A percentile compares a stretch with the other conserved stretches of the same genome.
Evolutionary conservation across 164 flowering plant genomes (phyloP).

Genomic region (Magnolia officinalis): DNA sequence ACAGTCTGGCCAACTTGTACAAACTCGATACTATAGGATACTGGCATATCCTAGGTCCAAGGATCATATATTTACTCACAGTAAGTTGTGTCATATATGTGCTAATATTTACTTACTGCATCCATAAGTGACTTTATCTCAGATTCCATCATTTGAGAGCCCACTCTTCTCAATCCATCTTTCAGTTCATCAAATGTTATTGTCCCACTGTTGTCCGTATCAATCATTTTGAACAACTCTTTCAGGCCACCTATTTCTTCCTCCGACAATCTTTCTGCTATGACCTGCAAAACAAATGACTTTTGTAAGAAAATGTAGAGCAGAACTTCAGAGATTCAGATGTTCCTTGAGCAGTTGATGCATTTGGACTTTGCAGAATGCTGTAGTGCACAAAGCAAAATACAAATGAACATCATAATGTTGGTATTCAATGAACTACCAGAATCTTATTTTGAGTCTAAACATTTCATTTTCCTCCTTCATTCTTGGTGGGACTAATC

Average conservation of each 20-base stretch:
- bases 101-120: slow-evolving; percentile 45
- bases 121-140: slow-evolving; percentile 88
- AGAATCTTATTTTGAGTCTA: no score
- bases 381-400: no score
- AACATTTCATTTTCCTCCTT: no score
- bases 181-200: slow-evolving; percentile 89
- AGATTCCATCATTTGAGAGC: slow-evolving; percentile 74
- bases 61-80: neutral
- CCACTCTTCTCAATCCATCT: slow-evolving; percentile 68
- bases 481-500: no score
- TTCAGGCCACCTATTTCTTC: slow-evolving; percentile 93
- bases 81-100: neutral
- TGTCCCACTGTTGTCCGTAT: slow-evolving; percentile 77
- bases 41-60: neutral
- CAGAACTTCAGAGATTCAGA: neutral
- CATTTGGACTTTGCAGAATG: no score
- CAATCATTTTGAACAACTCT: slow-evolving; percentile 87
- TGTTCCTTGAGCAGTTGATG: no score
- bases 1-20: neutral
- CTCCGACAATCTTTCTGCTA: slow-evolving; percentile 86
- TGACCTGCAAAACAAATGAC: slow-evolving; percentile 48
- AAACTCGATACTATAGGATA: neutral
- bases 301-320: neutral
- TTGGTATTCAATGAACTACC: no score
- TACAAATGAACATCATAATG: no score